phyloP scores from a whole-genome alignment of 352 stramenopile genomes.

The Phytophthora ohioensis region DNA sequence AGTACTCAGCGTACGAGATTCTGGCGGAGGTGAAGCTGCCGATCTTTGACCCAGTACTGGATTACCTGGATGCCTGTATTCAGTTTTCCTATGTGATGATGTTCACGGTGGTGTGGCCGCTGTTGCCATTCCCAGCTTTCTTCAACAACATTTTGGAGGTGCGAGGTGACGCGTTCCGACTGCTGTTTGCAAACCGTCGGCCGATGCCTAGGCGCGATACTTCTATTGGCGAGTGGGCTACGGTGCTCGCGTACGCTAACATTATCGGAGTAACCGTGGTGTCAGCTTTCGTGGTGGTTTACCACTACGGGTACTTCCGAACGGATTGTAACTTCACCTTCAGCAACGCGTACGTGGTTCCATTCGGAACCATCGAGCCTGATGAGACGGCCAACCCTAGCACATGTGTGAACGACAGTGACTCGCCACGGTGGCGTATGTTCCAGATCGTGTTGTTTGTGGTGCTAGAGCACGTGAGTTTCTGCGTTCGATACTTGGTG shows the following conservation, averaged over 20 bases:
- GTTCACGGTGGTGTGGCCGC: constrained; percentile 91
- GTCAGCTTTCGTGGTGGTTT: constrained; percentile 83
- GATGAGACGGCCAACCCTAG: constrained; percentile 42
- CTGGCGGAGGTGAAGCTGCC: constrained; percentile 85
- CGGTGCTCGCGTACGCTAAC: constrained; percentile 86
- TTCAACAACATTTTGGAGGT: constrained; percentile 91
- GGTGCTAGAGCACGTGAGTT: constrained; percentile 81
- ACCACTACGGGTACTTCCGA: constrained; percentile 85
- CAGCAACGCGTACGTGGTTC: constrained; percentile 72
- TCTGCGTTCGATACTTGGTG: constrained; percentile 88
- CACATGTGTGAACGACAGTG: constrained; percentile 57
- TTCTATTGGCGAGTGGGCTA: constrained; percentile 87
- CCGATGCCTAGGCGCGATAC: constrained; percentile 86
- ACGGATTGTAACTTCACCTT: constrained; percentile 84
- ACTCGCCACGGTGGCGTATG: constrained; percentile 65
- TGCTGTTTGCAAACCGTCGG: constrained; percentile 81
- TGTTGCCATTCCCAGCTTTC: constrained; percentile 87
- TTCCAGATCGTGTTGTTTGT: constrained; percentile 86
- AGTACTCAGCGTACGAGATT: constrained; percentile 90
- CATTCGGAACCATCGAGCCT: constrained; percentile 67
- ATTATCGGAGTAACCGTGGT: constrained; percentile 88
- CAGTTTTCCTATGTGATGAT: constrained; percentile 93
- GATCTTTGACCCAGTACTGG: constrained; percentile 84
- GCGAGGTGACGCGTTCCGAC: constrained; percentile 81
- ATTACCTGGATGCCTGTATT: constrained; percentile 90